Base-by-base conservation (phyloP, 495 filamentous ascomycete species). In the Articulospora tetracladia region DNA sequence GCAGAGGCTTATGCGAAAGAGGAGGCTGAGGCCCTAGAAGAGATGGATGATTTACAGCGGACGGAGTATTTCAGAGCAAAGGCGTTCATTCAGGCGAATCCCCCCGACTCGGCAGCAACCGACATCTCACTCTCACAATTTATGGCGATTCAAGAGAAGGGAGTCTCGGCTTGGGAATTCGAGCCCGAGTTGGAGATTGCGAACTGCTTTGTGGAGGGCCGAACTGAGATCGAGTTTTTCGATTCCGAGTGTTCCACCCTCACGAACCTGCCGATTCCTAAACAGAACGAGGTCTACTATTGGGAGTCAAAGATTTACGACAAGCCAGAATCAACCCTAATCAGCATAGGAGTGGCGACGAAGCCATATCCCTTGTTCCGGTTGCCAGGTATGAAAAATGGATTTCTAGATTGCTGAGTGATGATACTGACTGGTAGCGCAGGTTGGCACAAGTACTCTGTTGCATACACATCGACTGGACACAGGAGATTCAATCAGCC, bases 301-400 rank as follows among this genome's bases (percentile, higher is more conserved):
- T 98, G 94, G 94, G 94, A 98, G 69, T 91, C 94, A 15, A 98
- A 98, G 74, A 86, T 98, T 41, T 98, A 94, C 73, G 95, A 98
- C 55, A 97, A 98, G 73, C 93, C 94, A 2, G 94, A 97, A 34
- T 81, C 77, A 17, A 92, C 93, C 0, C 74, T 89, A 59, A 79
- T 98, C 44, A 92, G 87, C 66, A 89, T 98, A 59, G 94, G 94
- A 46, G 86, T 98, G 77, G 86, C 91, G 12, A 98, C 95, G 19
- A 98, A 98, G 68, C 94, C 94, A 11, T 98, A 98, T 74, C 94
- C 94, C 20, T 76, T 97, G 39, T 98, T 98, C 71, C 77, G 95
- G 66, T 76, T 98, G 69, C 94, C 94, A 70, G 94, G 92, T 97
- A 81, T 53, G 60, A 66, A 46, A 26, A 13, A 52, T 32, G 20